Conservation (phyloP, 2,329 filamentous ascomycete species). For the Plenodomus tracheiphilus region DNA sequence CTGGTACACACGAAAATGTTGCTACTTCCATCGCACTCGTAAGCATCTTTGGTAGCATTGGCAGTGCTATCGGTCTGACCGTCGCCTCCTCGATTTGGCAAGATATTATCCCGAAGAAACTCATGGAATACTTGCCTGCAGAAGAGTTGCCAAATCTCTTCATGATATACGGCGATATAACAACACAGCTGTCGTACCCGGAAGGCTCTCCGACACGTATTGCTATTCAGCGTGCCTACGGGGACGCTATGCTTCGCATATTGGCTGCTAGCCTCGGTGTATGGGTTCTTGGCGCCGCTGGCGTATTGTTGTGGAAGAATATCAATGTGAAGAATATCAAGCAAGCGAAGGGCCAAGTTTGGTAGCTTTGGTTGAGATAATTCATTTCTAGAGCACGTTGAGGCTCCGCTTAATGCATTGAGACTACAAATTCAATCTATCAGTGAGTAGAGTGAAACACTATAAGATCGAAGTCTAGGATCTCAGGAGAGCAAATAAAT, state of each 20-base stretch:
- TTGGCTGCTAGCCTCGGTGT: slow-evolving; percentile 10
- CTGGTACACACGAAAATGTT: slow-evolving; percentile 48
- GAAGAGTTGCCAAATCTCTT: slow-evolving; percentile 46
- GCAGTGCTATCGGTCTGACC: slow-evolving; percentile 47
- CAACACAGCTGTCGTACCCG: slow-evolving; percentile 57
- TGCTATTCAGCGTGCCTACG: slow-evolving; percentile 38
- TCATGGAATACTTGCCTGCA: slow-evolving; percentile 30
- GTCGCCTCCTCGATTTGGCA: slow-evolving; percentile 68
- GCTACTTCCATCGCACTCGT: slow-evolving; percentile 48
- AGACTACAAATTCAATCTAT: too few species aligned
- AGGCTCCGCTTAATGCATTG: too few species aligned
- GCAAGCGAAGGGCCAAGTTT: slow-evolving; percentile 11
- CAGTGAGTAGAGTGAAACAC: too few species aligned
- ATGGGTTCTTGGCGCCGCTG: slow-evolving; percentile 7
- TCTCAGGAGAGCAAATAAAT: too few species aligned
- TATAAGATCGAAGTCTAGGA: too few species aligned
- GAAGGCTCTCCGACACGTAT: slow-evolving; percentile 52
- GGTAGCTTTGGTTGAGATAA: neutral
- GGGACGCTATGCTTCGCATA: slow-evolving; percentile 12
- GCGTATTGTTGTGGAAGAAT: slow-evolving; percentile 16
- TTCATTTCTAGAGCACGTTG: too few species aligned
- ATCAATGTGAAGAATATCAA: slow-evolving; percentile 9
- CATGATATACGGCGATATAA: slow-evolving; percentile 55
- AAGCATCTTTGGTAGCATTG: slow-evolving; percentile 64
- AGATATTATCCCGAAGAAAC: slow-evolving; percentile 13